A percentile compares a stretch with the other conserved stretches of the same genome.
phyloP scores from a whole-genome alignment of 441 rosid genomes.

The Populus tomentosa region DNA sequence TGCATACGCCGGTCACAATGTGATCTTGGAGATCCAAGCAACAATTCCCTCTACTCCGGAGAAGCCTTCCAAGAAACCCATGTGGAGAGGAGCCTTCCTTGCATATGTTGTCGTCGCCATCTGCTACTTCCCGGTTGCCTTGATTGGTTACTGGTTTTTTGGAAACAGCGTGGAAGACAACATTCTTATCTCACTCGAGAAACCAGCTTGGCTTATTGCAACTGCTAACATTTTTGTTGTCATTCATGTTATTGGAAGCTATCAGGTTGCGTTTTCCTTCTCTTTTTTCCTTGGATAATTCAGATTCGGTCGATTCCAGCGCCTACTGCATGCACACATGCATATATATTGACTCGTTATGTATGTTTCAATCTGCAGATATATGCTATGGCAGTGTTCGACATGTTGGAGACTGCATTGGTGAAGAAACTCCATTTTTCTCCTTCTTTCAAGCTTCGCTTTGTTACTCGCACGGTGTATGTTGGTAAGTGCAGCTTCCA shows the following conservation, averaged over 20 bases:
- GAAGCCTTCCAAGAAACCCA: constrained; percentile 64
- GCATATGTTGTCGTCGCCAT: constrained; percentile 64
- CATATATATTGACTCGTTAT: not conserved
- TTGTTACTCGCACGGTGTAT: constrained; percentile 47
- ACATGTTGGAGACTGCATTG: constrained; percentile 67
- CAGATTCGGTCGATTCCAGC: not conserved
- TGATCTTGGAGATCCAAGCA: constrained; percentile 84
- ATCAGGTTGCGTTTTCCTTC: constrained; percentile 47
- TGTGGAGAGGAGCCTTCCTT: constrained; percentile 76
- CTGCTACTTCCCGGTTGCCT: constrained; percentile 80
- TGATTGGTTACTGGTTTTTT: constrained; percentile 47
- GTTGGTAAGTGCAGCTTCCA: constrained; percentile 44
- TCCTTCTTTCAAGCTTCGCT: constrained; percentile 54
- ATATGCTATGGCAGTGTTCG: constrained; percentile 80
- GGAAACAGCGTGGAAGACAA: constrained; percentile 68
- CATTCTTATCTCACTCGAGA: constrained; percentile 53
- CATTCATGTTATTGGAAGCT: constrained; percentile 78
- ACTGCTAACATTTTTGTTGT: constrained; percentile 69
- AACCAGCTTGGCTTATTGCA: constrained; percentile 69
- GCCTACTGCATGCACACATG: too few species aligned
- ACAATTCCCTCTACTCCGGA: constrained; percentile 85
- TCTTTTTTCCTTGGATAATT: not conserved
- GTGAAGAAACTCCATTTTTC: constrained; percentile 45
- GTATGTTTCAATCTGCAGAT: constrained; percentile 23
- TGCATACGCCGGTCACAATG: constrained; percentile 81